phyloP scores from a whole-genome alignment of 2,329 filamentous ascomycete species.

The Sclerotinia subarctica region DNA sequence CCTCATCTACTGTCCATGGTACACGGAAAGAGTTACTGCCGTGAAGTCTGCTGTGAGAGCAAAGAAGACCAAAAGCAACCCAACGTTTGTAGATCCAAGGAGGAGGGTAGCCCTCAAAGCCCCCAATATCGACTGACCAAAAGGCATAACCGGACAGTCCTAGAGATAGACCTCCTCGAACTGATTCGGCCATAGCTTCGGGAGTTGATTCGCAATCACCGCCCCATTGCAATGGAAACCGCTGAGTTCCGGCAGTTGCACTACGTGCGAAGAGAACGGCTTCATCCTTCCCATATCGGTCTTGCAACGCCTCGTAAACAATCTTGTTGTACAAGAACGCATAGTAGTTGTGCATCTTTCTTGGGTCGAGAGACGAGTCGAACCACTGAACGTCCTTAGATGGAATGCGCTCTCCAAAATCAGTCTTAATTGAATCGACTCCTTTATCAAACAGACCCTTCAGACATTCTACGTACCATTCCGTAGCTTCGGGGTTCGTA shows the following conservation, averaged over 20 bases:
- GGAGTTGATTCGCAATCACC: slow-evolving; percentile 62
- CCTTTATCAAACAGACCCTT: slow-evolving; percentile 55
- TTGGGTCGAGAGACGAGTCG: slow-evolving; percentile 49
- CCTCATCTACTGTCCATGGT: slow-evolving; percentile 59
- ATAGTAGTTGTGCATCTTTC: slow-evolving; percentile 63
- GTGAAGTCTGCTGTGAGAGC: slow-evolving; percentile 57
- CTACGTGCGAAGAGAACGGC: slow-evolving; percentile 57
- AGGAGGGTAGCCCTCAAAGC: slow-evolving; percentile 57
- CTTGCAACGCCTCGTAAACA: slow-evolving; percentile 54
- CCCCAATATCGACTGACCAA: slow-evolving; percentile 62
- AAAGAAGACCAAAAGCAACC: slow-evolving; percentile 62
- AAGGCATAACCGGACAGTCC: slow-evolving; percentile 57
- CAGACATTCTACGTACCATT: slow-evolving; percentile 54
- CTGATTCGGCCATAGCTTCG: slow-evolving; percentile 59
- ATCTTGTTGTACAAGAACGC: slow-evolving; percentile 59
- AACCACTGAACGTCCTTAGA: slow-evolving; percentile 53
- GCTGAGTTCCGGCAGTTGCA: slow-evolving; percentile 56
- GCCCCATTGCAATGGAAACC: slow-evolving; percentile 59
- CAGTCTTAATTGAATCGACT: slow-evolving; percentile 60
- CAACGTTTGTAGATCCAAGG: slow-evolving; percentile 62
- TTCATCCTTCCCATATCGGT: slow-evolving; percentile 47
- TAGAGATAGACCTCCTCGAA: slow-evolving; percentile 56
- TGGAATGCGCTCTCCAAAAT: slow-evolving; percentile 61
- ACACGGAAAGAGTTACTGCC: slow-evolving; percentile 60
- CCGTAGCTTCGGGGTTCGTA: slow-evolving; percentile 56